phyloP scores from a whole-genome alignment of 108 stramenopile species.

The Fistulifera pelliculosa region DNA sequence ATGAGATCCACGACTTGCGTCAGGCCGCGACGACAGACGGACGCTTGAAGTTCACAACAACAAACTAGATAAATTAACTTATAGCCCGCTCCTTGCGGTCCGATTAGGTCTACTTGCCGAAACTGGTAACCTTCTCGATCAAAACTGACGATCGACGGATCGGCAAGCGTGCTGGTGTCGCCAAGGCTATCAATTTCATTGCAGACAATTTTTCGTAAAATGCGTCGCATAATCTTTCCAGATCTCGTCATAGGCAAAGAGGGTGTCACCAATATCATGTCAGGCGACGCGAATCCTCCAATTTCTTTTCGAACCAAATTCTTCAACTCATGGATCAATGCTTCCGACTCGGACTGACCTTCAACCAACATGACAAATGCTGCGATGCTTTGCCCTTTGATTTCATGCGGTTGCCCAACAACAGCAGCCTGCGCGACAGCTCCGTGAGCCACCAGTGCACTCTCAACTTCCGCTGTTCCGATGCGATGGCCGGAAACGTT shows the following conservation, averaged over 20 bases:
- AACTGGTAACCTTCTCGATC: slow-evolving; percentile 9
- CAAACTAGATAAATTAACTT: too few species aligned
- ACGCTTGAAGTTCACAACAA: too few species aligned
- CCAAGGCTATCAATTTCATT: slow-evolving; percentile 82
- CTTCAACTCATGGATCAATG: slow-evolving; percentile 75
- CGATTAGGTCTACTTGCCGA: too few species aligned
- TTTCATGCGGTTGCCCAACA: slow-evolving; percentile 83
- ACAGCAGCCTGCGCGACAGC: slow-evolving; percentile 89
- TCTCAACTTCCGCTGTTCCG: slow-evolving; percentile 92
- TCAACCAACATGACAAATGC: slow-evolving; percentile 71
- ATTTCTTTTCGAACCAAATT: slow-evolving; percentile 72
- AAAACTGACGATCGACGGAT: slow-evolving; percentile 88
- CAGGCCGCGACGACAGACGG: too few species aligned
- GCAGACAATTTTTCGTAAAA: slow-evolving; percentile 91
- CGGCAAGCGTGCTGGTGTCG: slow-evolving; percentile 92
- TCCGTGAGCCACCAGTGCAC: slow-evolving; percentile 83
- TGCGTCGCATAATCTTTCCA: slow-evolving; percentile 95
- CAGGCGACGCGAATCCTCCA: slow-evolving; percentile 90
- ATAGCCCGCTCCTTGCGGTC: too few species aligned
- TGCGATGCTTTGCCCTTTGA: slow-evolving; percentile 88
- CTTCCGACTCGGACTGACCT: slow-evolving; percentile 53
- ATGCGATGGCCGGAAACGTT: slow-evolving; percentile 95
- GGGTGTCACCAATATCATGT: slow-evolving; percentile 71
- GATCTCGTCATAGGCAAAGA: slow-evolving; percentile 92
- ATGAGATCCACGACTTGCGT: too few species aligned